Evolutionary conservation across 78 protist species (phyloP), one percentile per base, ranked within the genome.

Genomic region (Dictyostelium intermedium): DNA sequence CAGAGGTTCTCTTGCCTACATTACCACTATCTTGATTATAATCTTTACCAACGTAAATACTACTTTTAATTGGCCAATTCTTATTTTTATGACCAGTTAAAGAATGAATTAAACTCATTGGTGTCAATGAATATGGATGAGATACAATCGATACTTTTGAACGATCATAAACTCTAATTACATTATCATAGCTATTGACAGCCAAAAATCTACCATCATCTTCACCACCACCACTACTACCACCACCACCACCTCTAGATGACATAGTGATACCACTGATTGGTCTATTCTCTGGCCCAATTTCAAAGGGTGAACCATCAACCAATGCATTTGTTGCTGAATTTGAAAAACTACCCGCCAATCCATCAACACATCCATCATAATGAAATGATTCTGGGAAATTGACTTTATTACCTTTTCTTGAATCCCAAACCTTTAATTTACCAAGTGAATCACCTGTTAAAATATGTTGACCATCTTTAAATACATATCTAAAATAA

Each of bases 141-240:
- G 96, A 85, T 47, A 61, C 91, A 30, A 83, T 82, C 1, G 93
- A 79, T 16, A 63, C 83, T 56, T 83, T 83, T 13, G 95, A 83
- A 43, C 97, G 73, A 56, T 95, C 95, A 70, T 95, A 95, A 27
- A 95, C 97, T 53, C 97, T 74, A 30, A 91, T 32, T 16, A 83
- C 97, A 83, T 95, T 87, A 50, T 95, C 95, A 76, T 95, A 95
- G 14, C 84, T 37, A 81, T 95, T 95, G 20, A 84, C 97, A 3
- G 89, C 97, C 27, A 95, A 89, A 66, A 81, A 95, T 45, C 97
- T 60, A n/a, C 86, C 95, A 63, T 95, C 97, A 20, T 95, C 95
- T 8, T 83, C 94, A 37, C 82, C 74, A n/a, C 32, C 53, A 34
- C 83, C 61, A 3, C 18, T 13, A 27, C 84, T 91, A 53, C 91